These are phyloP conservation scores for Cryptococcus sp. DNA, from an alignment of 1,284 basidiomycete species.

Conservation along the genomic window DNA sequence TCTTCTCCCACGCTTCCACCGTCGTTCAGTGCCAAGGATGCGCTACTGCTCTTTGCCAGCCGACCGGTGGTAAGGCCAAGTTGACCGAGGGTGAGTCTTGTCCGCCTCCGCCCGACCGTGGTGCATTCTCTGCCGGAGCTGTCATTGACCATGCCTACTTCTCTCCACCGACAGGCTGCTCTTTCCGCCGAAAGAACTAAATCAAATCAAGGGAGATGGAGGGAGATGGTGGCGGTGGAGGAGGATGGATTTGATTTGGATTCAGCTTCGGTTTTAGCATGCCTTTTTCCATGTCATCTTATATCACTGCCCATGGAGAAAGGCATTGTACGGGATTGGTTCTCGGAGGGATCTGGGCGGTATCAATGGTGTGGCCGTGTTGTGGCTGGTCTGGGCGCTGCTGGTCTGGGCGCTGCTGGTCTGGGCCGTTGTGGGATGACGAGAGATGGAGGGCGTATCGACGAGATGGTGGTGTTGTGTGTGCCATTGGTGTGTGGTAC, in stretches of 20 bases:
- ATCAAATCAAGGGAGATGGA: conserved; percentile 4
- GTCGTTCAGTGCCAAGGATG: conserved; percentile 75
- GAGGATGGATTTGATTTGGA: conserved; percentile 12
- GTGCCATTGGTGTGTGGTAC: too few relatives aligned
- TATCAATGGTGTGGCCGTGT: too few relatives aligned
- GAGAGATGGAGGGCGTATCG: too few relatives aligned
- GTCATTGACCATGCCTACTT: conserved; percentile 3
- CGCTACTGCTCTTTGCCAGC: conserved; percentile 94
- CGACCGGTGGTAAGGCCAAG: conserved; percentile 97
- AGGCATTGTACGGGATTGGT: too few relatives aligned
- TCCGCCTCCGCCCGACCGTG: conserved; percentile 3
- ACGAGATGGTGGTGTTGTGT: too few relatives aligned
- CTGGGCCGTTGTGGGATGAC: too few relatives aligned
- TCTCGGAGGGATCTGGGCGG: too few relatives aligned
- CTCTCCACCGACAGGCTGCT: conserved; percentile 46
- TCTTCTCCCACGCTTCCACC: conserved; percentile 54
- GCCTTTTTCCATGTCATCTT: conserved; percentile 18
- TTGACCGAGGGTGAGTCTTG: conserved; percentile 87
- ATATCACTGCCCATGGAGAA: neutral
- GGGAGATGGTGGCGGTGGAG: conserved; percentile 2
- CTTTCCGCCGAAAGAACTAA: conserved; percentile 53
- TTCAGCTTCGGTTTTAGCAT: conserved; percentile 20
- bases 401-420: too few relatives aligned
- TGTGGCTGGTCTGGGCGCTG: too few relatives aligned
- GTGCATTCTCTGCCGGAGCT: conserved; percentile 4